These are phyloP conservation scores for Stephanodiscus minutulus DNA, from an alignment of 108 stramenopile genomes.

Conservation along the genomic window DNA sequence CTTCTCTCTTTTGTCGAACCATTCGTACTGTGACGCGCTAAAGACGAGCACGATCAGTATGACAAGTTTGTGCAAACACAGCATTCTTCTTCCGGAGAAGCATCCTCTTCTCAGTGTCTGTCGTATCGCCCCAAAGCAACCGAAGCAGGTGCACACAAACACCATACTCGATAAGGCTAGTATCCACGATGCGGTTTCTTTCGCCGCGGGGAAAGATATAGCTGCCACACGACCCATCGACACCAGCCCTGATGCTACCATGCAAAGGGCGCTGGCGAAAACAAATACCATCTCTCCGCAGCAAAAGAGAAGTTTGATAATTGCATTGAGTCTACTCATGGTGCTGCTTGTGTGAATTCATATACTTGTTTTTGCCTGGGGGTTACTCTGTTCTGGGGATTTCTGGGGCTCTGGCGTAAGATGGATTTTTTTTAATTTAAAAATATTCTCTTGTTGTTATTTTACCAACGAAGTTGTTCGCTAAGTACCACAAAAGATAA, in stretches of 20 bases:
- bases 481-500: too few relatives aligned
- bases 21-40: constrained; percentile 27
- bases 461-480: too few relatives aligned
- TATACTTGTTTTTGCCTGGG: too few relatives aligned
- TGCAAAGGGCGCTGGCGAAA: constrained; percentile 18
- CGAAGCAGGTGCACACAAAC: constrained; percentile 34
- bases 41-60: constrained; percentile 27
- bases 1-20: constrained; percentile 20
- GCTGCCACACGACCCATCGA: constrained; percentile 11
- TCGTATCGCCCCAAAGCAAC: constrained; percentile 36
- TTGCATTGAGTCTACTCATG: constrained; percentile 46
- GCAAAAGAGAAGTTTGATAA: constrained; percentile 40
- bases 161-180: constrained; percentile 20
- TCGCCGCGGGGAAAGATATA: constrained; percentile 16
- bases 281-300: constrained; percentile 32
- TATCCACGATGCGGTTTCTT: constrained; percentile 8
- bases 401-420: too few relatives aligned
- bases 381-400: too few relatives aligned
- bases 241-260: constrained; percentile 15
- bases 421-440: too few relatives aligned
- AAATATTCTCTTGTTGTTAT: background rate
- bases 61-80: constrained; percentile 31
- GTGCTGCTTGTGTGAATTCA: too few relatives aligned
- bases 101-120: constrained; percentile 38
- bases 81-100: constrained; percentile 40